Base-by-base conservation (phyloP, 1,284 basidiomycete species). In the Heliocybe sulcata region DNA sequence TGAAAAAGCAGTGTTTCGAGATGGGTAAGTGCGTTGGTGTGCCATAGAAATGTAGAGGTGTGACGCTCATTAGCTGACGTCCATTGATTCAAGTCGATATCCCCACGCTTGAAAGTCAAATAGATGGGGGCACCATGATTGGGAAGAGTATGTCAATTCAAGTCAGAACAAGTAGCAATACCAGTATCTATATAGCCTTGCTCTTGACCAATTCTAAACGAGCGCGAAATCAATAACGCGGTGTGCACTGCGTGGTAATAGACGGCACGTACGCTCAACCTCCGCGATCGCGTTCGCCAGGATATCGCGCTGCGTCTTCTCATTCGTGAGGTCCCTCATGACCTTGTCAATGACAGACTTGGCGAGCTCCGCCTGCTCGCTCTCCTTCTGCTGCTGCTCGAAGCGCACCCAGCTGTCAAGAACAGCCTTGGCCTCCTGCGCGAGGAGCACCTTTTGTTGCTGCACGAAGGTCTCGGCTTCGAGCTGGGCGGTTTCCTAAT, bases 381-480 rank as follows among this genome's bases (percentile, higher is more conserved):
- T 89, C 81, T 99, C 95, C 77, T 97, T 94, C 70, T 87, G 81
- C 73, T 95, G 92, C 69, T 97, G 94, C 80, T 99, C 96, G 75
- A 85, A 95, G 68, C 96, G 90, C 58, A 96, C 95, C 95, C 96
- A 98, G 69, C 90, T 92, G 81, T 99, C 97, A 57, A 99, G 84
- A 35, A 99, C 95, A 35, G 86, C 65, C 79, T 98, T 99, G 71
- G 98, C 79, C 77, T 99, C 97, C 52, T 87, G 63, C 35, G 94
- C 87, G 64, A 98, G 77, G 52, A 82, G 85, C 61, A 90, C 87
- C 74, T 92, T 90, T 79, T 99, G 96, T 66, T 85, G 81, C 69
- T 95, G 89, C 58, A 91, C 85, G 66, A 98, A 99, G 57, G 91
- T 87, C 66, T 92, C 87, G 64, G 90, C 81, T 76, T 99, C 96